Percentiles rank a stretch among this genome's conserved stretches.
phyloP scores from a whole-genome alignment of 768 basidiomycete genomes.

The Macrocybe gigantea region DNA sequence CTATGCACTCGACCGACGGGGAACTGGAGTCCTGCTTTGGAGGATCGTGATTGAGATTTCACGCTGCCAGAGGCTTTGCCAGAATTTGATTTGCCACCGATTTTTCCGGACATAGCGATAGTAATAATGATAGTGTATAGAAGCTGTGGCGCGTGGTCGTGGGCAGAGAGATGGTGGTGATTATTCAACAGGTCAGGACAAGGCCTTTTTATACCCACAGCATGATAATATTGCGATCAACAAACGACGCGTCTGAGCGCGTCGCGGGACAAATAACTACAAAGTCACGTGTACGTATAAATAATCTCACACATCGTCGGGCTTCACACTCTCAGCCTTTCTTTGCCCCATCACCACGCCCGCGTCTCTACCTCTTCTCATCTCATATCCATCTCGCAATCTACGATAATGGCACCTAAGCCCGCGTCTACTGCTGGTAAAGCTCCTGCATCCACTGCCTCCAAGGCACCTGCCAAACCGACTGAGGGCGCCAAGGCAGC shows the following conservation, averaged over 20 bases:
- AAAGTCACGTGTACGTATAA: slow-evolving; percentile 32
- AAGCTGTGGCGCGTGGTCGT: slow-evolving; percentile 5
- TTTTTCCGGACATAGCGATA: slow-evolving; percentile 30
- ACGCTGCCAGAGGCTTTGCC: slow-evolving; percentile 33
- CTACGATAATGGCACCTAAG: slow-evolving; percentile 53
- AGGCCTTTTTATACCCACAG: slow-evolving; percentile 21
- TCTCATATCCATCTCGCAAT: slow-evolving; percentile 3
- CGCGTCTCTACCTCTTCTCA: slow-evolving; percentile 4
- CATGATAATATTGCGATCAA: not conserved
- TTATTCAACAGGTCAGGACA: not conserved
- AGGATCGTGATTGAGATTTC: slow-evolving; percentile 57
- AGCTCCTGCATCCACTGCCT: slow-evolving; percentile 63
- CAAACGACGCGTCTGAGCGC: not conserved
- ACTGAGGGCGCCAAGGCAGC: slow-evolving; percentile 63
- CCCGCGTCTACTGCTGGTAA: slow-evolving; percentile 83
- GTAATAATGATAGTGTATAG: slow-evolving; percentile 2
- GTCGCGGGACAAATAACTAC: slow-evolving; percentile 26
- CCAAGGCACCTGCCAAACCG: slow-evolving; percentile 70
- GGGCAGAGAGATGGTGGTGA: slow-evolving; percentile 4
- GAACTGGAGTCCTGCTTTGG: slow-evolving; percentile 64
- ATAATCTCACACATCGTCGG: slow-evolving; percentile 15
- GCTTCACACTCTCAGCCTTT: slow-evolving; percentile 13
- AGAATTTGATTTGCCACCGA: slow-evolving; percentile 22
- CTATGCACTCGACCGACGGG: slow-evolving; percentile 82
- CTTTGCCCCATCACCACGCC: slow-evolving; percentile 14